These are phyloP conservation scores for Parasitella parasitica DNA, from an alignment of 371 early-diverging fungal genomes.

Conservation along the genomic window DNA sequence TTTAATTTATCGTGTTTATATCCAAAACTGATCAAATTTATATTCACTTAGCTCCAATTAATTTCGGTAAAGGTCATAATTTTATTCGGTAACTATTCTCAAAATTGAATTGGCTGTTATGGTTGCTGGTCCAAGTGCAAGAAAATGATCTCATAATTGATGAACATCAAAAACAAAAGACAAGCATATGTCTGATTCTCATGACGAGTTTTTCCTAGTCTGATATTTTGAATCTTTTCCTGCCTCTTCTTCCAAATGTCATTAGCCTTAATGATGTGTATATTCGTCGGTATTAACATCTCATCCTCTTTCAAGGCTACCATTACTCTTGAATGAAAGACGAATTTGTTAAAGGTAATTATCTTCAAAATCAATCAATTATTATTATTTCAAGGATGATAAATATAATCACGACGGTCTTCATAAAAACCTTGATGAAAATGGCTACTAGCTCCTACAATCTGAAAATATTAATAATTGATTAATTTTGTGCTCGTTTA, in stretches of 20 bases:
- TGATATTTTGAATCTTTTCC: conserved; percentile 24
- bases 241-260: background rate
- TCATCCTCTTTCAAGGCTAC: background rate
- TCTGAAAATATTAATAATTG: conserved; percentile 22
- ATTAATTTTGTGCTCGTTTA: background rate
- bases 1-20: background rate
- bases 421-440: conserved; percentile 45
- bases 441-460: conserved; percentile 33
- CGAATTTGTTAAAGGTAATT: background rate
- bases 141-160: conserved; percentile 23
- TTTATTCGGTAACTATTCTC: background rate
- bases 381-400: conserved; percentile 26
- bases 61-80: background rate
- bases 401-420: conserved; percentile 52
- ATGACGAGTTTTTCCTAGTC: conserved; percentile 31
- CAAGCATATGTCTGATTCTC: conserved; percentile 71
- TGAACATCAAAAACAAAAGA: conserved; percentile 42
- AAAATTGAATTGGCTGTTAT: background rate
- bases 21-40: background rate
- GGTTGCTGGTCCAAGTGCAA: background rate
- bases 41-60: too few species aligned
- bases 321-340: background rate
- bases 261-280: background rate
- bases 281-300: conserved; percentile 1
- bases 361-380: background rate